A percentile compares a stretch with the other conserved stretches of the same genome.
Conservation (phyloP, 441 rosid genomes). For the Populus hybrid region DNA sequence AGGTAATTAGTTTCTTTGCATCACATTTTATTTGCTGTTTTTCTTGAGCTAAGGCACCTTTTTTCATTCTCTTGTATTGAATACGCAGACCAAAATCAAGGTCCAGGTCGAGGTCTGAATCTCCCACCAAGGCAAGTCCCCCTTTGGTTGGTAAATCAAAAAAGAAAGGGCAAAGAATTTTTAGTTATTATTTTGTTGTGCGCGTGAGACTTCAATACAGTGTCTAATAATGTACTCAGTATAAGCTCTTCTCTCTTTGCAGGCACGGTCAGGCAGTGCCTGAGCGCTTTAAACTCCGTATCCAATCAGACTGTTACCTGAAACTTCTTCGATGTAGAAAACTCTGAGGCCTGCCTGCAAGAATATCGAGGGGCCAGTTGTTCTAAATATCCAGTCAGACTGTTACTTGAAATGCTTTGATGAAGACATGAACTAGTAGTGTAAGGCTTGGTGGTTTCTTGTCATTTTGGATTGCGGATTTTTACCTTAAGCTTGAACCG, state of each 20-base stretch:
- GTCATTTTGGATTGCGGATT: too few relatives aligned
- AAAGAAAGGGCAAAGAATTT: neutral
- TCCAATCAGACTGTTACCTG: neutral
- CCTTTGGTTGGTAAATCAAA: neutral
- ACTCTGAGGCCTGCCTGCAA: neutral
- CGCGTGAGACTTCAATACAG: neutral
- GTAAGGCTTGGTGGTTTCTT: too few relatives aligned
- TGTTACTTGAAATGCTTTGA: neutral
- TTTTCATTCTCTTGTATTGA: neutral
- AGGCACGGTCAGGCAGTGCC: constrained; percentile 18
- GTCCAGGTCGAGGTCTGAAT: constrained; percentile 41
- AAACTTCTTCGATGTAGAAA: neutral
- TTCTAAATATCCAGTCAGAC: neutral
- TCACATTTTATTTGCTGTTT: too few relatives aligned
- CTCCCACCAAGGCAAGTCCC: constrained; percentile 54
- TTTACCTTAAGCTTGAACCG: neutral
- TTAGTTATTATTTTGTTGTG: neutral
- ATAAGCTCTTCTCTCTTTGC: constrained; percentile 4
- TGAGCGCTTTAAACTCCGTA: neutral
- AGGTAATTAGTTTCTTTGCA: too few relatives aligned
- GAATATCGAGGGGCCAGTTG: neutral
- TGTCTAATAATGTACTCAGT: neutral
- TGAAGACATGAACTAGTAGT: neutral
- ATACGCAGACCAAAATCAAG: constrained; percentile 42
- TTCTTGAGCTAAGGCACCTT: too few relatives aligned